phyloP scores from a whole-genome alignment of 176 grass and related monocot species.

The barley (Hordeum vulgare) region DNA sequence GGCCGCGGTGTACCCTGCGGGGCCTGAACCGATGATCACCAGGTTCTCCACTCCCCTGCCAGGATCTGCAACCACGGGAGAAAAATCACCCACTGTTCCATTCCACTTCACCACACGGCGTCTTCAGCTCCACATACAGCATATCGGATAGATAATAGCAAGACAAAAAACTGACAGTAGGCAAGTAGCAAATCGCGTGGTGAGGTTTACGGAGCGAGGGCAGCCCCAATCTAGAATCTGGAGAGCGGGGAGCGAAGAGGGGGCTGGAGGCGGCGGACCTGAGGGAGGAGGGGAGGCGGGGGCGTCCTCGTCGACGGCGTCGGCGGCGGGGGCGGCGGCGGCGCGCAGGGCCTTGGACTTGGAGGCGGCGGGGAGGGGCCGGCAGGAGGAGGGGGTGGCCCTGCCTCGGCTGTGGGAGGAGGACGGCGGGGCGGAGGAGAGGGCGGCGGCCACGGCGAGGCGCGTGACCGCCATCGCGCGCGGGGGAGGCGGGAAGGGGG shows the following conservation, averaged over 20 bases:
- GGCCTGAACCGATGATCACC: conserved; percentile 94
- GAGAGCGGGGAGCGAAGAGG: background rate
- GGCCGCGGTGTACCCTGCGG: conserved; percentile 87
- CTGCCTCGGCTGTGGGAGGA: conserved; percentile 27
- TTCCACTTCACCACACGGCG: background rate
- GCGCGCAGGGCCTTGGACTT: conserved; percentile 21
- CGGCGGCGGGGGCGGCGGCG: conserved; percentile 5
- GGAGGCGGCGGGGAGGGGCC: background rate
- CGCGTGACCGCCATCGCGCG: conserved; percentile 50
- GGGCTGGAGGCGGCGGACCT: background rate
- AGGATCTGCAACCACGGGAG: conserved; percentile 26
- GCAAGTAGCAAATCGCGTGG: background rate
- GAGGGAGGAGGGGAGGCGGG: conserved; percentile 7
- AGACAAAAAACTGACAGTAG: too few species aligned
- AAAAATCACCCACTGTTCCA: background rate
- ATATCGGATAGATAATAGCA: background rate
- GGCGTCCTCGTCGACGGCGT: conserved; percentile 32
- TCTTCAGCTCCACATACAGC: background rate
- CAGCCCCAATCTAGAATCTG: background rate
- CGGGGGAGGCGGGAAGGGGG: background rate
- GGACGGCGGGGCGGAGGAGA: conserved; percentile 28
- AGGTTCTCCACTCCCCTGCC: conserved; percentile 73
- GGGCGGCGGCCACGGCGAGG: conserved; percentile 43
- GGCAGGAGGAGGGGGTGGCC: conserved; percentile 1
- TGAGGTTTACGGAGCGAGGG: background rate